Evolutionary conservation across 768 basidiomycete genomes (phyloP), one percentile per base, ranked within the genome.

Genomic region (Hygrophorus pudorinus): DNA sequence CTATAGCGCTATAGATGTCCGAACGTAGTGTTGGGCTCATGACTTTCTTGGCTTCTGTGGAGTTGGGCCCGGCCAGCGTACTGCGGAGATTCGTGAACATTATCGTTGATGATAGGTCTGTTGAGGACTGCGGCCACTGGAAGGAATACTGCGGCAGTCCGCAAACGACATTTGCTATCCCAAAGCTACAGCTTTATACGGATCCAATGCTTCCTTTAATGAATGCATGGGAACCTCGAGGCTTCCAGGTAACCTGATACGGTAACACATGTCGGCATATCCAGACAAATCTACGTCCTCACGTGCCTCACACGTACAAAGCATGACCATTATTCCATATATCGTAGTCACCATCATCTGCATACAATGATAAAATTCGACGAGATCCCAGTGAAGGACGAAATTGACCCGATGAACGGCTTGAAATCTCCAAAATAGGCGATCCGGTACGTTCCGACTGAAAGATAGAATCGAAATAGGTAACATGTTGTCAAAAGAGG

Each of bases 401-500:
- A 68, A 47, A 86, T 79, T 21, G 67, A 61, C 5, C 85, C 83
- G 39, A 78, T 63, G 36, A 81, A 57, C 1, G 77, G 68, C 63
- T 87, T 88, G n/a, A 76, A 75, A 58, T 89, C 84, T 7, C 85
- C 86, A 48, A 75, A 78, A 59, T 88, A 88, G 39, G 58, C 62
- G 21, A 88, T 59, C 20, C 80, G 80, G 61, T 87, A 88, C 4
- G 71, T 77, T 24, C 85, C 85, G 21, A 74, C 83, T 79, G 53
- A 24, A 49, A 33, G 38, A 48, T 44, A n/a, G 32, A 12, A 38
- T 14, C 14, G 20, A 14, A 38, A 33, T 33, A 41, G 17, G 30
- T 20, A 49, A 42, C 41, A 13, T 27, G 30, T 14, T 10, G 41
- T 30, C 27, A 12, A 36, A 46, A 45, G 34, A 41, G 34, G 36